Evolutionary conservation across 306 rosid species (phyloP).

Genomic region (Oemleria cerasiformis): DNA sequence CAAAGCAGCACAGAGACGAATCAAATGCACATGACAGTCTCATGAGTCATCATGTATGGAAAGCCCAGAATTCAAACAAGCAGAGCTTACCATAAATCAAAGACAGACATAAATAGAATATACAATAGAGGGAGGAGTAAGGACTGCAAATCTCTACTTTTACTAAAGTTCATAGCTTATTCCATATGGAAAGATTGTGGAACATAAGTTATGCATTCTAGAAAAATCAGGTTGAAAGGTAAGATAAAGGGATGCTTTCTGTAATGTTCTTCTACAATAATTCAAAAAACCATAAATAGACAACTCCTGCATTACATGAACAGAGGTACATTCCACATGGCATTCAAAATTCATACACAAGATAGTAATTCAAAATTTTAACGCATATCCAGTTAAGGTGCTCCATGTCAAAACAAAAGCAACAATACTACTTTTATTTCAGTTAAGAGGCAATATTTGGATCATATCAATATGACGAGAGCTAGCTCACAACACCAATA

Average conservation of each 20-base stretch:
- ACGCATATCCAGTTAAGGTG: not conserved
- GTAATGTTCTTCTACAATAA: not conserved
- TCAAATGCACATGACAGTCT: not conserved
- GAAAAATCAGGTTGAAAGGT: not conserved
- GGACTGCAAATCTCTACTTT: not conserved
- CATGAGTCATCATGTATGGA: not conserved
- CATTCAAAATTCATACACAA: not conserved
- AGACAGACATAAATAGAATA: not conserved
- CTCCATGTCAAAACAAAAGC: not conserved
- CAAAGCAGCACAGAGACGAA: not conserved
- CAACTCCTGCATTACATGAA: not conserved
- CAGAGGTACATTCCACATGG: not conserved
- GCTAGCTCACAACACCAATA: not conserved
- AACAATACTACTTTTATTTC: not conserved
- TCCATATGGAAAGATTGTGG: conserved; percentile 5
- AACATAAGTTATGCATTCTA: not conserved
- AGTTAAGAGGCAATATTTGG: not conserved
- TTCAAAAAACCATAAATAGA: not conserved
- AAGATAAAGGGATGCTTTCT: not conserved
- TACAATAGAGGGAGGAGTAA: not conserved
- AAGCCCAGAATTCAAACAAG: not conserved
- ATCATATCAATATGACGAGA: not conserved
- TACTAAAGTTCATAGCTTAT: not conserved
- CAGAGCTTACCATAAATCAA: not conserved
- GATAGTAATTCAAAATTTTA: too few relatives aligned